phyloP scores from a whole-genome alignment of 192 early-diverging fungal genomes.

The Coemansia sp. region DNA sequence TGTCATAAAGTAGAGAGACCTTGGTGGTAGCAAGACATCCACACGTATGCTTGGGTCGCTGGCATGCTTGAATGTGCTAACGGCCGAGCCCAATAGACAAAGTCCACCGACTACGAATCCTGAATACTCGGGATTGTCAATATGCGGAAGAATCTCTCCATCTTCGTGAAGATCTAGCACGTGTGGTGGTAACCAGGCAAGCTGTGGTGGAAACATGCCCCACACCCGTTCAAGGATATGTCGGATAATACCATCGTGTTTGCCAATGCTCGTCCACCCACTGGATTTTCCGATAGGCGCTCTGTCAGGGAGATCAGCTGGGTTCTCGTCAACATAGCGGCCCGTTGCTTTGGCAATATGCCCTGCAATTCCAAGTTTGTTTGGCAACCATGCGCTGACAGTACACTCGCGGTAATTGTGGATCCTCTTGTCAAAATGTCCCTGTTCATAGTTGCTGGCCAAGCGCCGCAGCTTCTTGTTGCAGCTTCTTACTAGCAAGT shows the following conservation, averaged over 20 bases:
- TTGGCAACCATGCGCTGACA: constrained; percentile 63
- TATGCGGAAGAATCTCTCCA: constrained; percentile 76
- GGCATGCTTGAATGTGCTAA: constrained; percentile 69
- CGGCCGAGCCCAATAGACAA: constrained; percentile 67
- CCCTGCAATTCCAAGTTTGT: constrained; percentile 24
- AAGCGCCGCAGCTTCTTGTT: constrained; percentile 56
- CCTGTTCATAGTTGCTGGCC: constrained; percentile 61
- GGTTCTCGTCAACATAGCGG: constrained; percentile 26
- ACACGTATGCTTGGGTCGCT: constrained; percentile 60
- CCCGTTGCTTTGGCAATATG: constrained; percentile 31
- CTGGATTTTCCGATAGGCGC: constrained; percentile 15
- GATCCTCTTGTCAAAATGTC: constrained; percentile 80
- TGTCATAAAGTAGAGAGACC: constrained; percentile 74
- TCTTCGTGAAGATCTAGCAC: constrained; percentile 72
- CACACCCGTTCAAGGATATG: constrained; percentile 61
- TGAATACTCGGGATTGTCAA: constrained; percentile 79
- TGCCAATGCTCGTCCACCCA: constrained; percentile 53
- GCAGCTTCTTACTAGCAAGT: constrained; percentile 43
- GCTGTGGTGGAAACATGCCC: constrained; percentile 55
- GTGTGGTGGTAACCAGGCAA: constrained; percentile 73
- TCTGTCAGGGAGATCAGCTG: constrained; percentile 39
- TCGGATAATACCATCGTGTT: constrained; percentile 47
- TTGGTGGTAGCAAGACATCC: constrained; percentile 62
- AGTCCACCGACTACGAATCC: constrained; percentile 74
- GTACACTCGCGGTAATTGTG: constrained; percentile 69